Base-by-base conservation (phyloP, 2,329 filamentous ascomycete species). In the Ophiostoma perfectum region DNA sequence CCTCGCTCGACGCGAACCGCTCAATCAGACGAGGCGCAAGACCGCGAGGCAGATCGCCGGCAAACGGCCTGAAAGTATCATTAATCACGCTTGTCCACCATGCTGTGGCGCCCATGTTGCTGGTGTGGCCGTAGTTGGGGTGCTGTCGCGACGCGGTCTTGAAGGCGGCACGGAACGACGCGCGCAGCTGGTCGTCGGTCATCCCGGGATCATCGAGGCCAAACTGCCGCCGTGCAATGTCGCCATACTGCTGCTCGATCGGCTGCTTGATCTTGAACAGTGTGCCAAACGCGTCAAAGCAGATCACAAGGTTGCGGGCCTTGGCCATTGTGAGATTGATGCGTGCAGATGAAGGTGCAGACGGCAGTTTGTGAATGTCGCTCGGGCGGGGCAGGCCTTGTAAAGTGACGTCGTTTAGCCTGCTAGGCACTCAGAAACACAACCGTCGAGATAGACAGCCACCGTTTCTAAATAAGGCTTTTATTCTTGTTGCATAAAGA, bases 201-300 rank as follows among this genome's bases (percentile, higher is more conserved):
- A 63, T 3, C 60, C 38, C 38, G 14, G 7, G 39, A 39, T 18
- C 4, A n/a, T 4, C 77, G 55, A 87, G 72, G 3, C 86, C 85
- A 36, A 66, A 64, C 73, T 83, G 79, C 66, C 79, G 75, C 18
- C 79, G 75, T 0, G 86, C 87, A 2, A 84, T 78, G 27, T 80
- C 76, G 49, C 77, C 80, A 74, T 90, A 90, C 72, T 87, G 84
- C 66, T 78, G 74, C 5, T 80, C 77, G 7, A 89, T 81, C 0
- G 84, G 77, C 9, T 74, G 73, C 65, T 78, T 81, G 0, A 86
- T 85, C 11, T 75, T 77, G 75, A 87, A 88, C 2, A 90, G 78
- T 0, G 87, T 90, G n/a, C 84, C 86, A 72, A 88, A 89, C 4
- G 86, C 87, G 74, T 90, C 87, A 67, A 89, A 84, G 70, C 84